Conservation (phyloP, 116 monocot genomes). For the Posidonia oceanica region DNA sequence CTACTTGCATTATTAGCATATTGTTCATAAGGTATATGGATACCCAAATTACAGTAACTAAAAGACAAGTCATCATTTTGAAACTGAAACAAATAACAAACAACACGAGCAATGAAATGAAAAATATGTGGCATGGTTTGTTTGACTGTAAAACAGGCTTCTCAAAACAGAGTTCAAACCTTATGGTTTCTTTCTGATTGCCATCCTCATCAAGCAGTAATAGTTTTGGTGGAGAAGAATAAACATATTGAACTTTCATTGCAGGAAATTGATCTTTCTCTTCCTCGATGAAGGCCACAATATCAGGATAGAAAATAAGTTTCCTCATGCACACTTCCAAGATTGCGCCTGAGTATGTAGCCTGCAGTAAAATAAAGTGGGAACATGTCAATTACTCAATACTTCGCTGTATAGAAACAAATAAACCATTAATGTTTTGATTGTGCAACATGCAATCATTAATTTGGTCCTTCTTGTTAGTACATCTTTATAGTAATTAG, state of each 20-base stretch:
- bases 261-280: slow-evolving; percentile 79
- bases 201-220: slow-evolving; percentile 64
- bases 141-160: not conserved
- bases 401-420: no score
- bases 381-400: not conserved
- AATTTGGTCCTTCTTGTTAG: no score
- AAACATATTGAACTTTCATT: slow-evolving; percentile 63
- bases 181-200: slow-evolving; percentile 63
- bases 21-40: no score
- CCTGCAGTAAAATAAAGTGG: slow-evolving; percentile 30
- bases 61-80: not conserved
- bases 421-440: no score
- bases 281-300: slow-evolving; percentile 85
- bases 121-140: not conserved
- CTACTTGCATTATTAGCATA: no score
- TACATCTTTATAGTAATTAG: no score
- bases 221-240: slow-evolving; percentile 80
- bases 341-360: slow-evolving; percentile 73
- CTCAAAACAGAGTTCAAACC: slow-evolving; percentile 22
- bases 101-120: not conserved
- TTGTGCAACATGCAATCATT: no score
- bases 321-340: slow-evolving; percentile 97
- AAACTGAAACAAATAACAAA: not conserved
- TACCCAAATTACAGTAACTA: no score
- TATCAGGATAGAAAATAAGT: slow-evolving; percentile 83